A percentile compares a stretch with the other conserved stretches of the same genome.
These are phyloP conservation scores for Mucor piriformis DNA, from an alignment of 371 early-diverging fungal genomes.

Conservation along the genomic window DNA sequence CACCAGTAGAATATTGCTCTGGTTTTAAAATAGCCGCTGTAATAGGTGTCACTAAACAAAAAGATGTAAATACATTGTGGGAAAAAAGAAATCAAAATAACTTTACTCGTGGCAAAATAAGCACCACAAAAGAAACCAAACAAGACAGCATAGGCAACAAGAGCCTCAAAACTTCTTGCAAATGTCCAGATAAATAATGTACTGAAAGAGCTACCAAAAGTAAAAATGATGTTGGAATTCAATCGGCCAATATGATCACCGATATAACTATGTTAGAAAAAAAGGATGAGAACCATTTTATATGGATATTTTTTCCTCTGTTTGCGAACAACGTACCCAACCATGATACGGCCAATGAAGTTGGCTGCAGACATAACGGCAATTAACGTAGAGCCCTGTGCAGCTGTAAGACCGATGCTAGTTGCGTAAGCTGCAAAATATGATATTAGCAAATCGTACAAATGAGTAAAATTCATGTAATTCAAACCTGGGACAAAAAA, in stretches of 20 bases:
- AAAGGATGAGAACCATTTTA: no score
- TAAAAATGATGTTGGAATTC: constrained; percentile 52
- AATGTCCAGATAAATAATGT: constrained; percentile 65
- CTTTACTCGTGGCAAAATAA: constrained; percentile 28
- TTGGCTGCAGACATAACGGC: constrained; percentile 33
- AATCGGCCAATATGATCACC: constrained; percentile 61
- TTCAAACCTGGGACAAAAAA: constrained; percentile 36
- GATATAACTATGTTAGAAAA: constrained; percentile 6
- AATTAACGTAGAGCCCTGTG: constrained; percentile 35
- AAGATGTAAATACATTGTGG: neutral
- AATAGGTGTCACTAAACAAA: constrained; percentile 35
- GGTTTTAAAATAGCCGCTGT: constrained; percentile 33
- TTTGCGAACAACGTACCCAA: no score
- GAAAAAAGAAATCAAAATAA: neutral
- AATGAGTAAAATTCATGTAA: no score
- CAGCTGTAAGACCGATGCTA: constrained; percentile 25
- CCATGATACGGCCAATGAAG: constrained; percentile 34
- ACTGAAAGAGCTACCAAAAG: constrained; percentile 46
- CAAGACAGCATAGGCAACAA: constrained; percentile 51
- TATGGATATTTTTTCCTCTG: no score
- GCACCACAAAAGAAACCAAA: constrained; percentile 66
- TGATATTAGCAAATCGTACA: neutral
- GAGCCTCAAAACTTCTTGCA: constrained; percentile 38
- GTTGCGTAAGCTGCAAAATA: constrained; percentile 24
- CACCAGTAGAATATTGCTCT: constrained; percentile 36